Base-by-base conservation (phyloP, 1,284 basidiomycete species). In the Trichosporon sp. region DNA sequence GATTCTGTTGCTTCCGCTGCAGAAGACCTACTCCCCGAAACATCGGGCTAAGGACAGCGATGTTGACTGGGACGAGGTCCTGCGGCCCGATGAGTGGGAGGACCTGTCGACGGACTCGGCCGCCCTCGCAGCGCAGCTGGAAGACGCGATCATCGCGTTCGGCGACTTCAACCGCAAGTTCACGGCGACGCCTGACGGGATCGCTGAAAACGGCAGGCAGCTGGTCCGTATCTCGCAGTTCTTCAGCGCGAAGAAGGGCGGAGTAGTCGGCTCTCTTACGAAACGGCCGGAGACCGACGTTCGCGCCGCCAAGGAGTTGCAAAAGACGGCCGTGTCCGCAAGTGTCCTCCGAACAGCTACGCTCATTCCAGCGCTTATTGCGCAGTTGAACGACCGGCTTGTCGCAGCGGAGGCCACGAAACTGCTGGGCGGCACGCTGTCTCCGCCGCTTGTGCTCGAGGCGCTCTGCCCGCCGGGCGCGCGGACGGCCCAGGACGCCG, bases 21-120 rank as follows among this genome's bases (percentile, higher is more conserved):
- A 62, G 12, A 29, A 12, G 15, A 13, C 11, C 6, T 60, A 32
- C 27, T 32, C 27, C 7, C 15, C 27, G 27, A 60, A 60, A 31
- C 56, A 60, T 23, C 56, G 56, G 18, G 56, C 56, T n/a, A 29
- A 31, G 29, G 56, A 60, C 13, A 60, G 1, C 25, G 74, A 76
- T 62, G 72, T 81, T n/a, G 75, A 72, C 11, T 81, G 80, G 80
- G 69, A 74, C 12, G 76, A 80, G 27, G 68, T 81, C 6, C 32
- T 53, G 0, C 47, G 51, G 3, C 60, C 70, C 12, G 71, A 72
- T 4, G 70, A 69, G 1, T 69, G 69, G 2, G 13, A 72, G 38
- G 6, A n/a, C 1, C 62, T 35, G 8, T 13, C 25, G 62, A 62
- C 29, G 27, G 38, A 75, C 23, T 9, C 70, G 6, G 66, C 70